phyloP scores from a whole-genome alignment of 805 yeast species.

The Ogataea paraovalis region DNA sequence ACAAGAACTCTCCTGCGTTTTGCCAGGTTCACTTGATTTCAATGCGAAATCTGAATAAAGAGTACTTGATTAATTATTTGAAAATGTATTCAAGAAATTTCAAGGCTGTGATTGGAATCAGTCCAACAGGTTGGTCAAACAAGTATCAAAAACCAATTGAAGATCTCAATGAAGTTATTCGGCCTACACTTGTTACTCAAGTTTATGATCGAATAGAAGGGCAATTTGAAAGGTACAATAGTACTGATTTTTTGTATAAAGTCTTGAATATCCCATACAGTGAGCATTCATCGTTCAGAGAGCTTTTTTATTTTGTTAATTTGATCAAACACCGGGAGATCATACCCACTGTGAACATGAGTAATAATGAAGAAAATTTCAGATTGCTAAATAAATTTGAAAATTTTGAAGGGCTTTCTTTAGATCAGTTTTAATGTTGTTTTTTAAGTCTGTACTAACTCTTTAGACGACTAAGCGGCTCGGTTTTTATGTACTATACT shows the following conservation, averaged over 20 bases:
- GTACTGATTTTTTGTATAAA: conserved; percentile 16
- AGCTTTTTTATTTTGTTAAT: conserved; percentile 62
- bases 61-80: conserved; percentile 46
- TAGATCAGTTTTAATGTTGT: conserved; percentile 15
- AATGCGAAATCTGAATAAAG: conserved; percentile 50
- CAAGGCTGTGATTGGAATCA: conserved; percentile 63
- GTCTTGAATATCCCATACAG: conserved; percentile 61
- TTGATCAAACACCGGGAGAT: conserved; percentile 47
- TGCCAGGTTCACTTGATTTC: conserved; percentile 72
- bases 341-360: conserved; percentile 74
- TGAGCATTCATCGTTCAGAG: conserved; percentile 90
- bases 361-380: conserved; percentile 13
- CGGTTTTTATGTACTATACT: too few relatives aligned
- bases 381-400: conserved; percentile 10
- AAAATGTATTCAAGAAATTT: conserved; percentile 42
- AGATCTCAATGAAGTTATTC: conserved; percentile 10
- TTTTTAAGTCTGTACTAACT: too few relatives aligned
- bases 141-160: conserved; percentile 13
- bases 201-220: conserved; percentile 12
- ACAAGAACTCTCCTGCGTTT: conserved; percentile 38
- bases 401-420: conserved; percentile 10
- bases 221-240: conserved; percentile 17
- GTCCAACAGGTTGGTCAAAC: conserved; percentile 94
- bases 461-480: too few relatives aligned
- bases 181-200: conserved; percentile 9